phyloP scores from a whole-genome alignment of 768 basidiomycete species.

The Lactifluus hygrophoroides region DNA sequence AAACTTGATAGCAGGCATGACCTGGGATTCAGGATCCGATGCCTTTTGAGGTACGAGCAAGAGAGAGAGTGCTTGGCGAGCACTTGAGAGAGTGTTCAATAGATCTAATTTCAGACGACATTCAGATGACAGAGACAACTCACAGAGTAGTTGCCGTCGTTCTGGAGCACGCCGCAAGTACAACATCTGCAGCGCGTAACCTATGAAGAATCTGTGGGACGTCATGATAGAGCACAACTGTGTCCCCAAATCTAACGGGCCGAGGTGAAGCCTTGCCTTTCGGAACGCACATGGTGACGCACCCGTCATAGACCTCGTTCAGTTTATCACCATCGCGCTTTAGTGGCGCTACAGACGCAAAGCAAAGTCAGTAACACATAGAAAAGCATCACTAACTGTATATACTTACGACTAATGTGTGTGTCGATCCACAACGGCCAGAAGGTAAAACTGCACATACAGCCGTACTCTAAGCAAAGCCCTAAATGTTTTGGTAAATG shows the following conservation, averaged over 20 bases:
- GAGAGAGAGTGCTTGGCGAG: conserved; percentile 62
- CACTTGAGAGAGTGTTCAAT: conserved; percentile 36
- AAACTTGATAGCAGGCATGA: conserved; percentile 45
- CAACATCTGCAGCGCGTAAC: conserved; percentile 39
- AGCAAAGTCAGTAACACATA: background rate
- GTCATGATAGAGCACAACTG: conserved; percentile 65
- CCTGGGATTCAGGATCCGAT: conserved; percentile 27
- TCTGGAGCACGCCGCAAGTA: conserved; percentile 67
- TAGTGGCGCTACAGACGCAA: conserved; percentile 40
- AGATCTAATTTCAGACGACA: background rate
- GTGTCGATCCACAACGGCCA: conserved; percentile 88
- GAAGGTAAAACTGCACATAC: conserved; percentile 57
- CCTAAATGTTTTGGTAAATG: background rate
- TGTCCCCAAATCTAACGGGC: conserved; percentile 38
- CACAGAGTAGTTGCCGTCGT: conserved; percentile 64
- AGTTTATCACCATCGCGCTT: conserved; percentile 36
- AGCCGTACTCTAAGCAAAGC: background rate
- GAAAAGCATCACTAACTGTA: background rate
- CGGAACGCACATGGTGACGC: background rate
- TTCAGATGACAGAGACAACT: conserved; percentile 21
- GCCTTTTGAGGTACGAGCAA: conserved; percentile 41
- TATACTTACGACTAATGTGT: conserved; percentile 51
- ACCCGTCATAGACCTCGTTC: conserved; percentile 48
- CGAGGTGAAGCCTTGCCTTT: background rate
- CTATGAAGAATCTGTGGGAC: conserved; percentile 65